A percentile compares a stretch with the other conserved stretches of the same genome.
Conservation (phyloP, 495 filamentous ascomycete species). For the Geoglossum glabrum region DNA sequence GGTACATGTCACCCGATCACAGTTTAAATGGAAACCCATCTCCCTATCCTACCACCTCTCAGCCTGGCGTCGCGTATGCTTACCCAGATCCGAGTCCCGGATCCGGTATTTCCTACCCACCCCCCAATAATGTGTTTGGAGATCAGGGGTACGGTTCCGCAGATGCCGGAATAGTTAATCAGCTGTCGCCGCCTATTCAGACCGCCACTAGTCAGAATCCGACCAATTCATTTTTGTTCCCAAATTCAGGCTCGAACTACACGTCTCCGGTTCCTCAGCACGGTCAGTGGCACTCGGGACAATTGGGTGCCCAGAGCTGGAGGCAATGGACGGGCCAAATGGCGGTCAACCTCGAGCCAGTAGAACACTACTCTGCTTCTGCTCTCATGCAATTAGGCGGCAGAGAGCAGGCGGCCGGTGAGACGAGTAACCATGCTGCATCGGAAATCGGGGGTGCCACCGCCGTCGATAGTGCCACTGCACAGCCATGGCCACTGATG, state of each 20-base stretch:
- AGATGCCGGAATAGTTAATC: neutral
- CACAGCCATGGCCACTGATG: conserved; percentile 2
- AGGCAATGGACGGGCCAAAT: conserved; percentile 7
- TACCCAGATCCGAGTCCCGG: neutral
- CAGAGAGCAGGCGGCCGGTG: neutral
- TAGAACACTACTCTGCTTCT: conserved; percentile 7
- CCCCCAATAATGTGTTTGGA: neutral
- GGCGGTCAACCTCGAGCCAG: conserved; percentile 4
- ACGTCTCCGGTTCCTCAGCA: neutral
- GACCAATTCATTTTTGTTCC: conserved; percentile 1
- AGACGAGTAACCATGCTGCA: neutral
- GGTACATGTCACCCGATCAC: conserved; percentile 3
- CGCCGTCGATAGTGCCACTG: neutral
- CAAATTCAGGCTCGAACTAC: neutral
- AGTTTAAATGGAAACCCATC: neutral
- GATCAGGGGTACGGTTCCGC: neutral
- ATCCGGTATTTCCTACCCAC: neutral
- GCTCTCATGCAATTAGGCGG: conserved; percentile 8
- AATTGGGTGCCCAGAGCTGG: conserved; percentile 3
- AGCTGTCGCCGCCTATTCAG: neutral
- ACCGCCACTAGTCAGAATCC: neutral
- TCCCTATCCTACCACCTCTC: neutral
- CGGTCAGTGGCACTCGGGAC: conserved; percentile 2
- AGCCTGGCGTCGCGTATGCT: neutral
- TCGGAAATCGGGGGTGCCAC: neutral